Percentiles rank a stretch among this genome's conserved stretches.
phyloP scores from a whole-genome alignment of 441 rosid genomes.

The Kokia cookei region DNA sequence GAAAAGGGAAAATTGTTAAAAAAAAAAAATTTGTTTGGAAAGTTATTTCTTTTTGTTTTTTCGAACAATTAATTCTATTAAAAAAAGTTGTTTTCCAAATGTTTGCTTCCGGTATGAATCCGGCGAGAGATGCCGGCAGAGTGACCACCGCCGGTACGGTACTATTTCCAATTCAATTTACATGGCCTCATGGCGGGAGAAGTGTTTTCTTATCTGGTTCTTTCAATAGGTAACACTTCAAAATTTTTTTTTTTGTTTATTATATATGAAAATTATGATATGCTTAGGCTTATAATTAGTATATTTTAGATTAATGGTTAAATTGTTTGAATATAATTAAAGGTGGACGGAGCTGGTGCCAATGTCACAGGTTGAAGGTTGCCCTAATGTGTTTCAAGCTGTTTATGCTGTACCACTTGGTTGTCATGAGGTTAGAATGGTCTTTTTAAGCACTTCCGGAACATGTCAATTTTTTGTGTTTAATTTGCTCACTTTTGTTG shows the following conservation, averaged over 20 bases:
- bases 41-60: background rate
- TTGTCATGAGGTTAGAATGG: constrained; percentile 32
- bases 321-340: background rate
- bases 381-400: constrained; percentile 38
- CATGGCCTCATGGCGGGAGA: constrained; percentile 40
- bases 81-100: constrained; percentile 6
- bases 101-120: constrained; percentile 42
- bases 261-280: background rate
- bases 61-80: background rate
- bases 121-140: constrained; percentile 34
- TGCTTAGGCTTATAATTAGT: background rate
- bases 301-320: background rate
- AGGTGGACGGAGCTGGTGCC: constrained; percentile 39
- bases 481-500: background rate
- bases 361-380: constrained; percentile 45
- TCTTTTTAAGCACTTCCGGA: background rate
- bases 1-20: background rate
- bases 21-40: background rate
- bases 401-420: constrained; percentile 34
- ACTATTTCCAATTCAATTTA: constrained; percentile 33
- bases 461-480: background rate
- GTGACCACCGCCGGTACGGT: constrained; percentile 18
- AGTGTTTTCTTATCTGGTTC: constrained; percentile 37
- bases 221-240: constrained; percentile 23
- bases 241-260: background rate